These are phyloP conservation scores for Dipteronia dyeriana DNA, from an alignment of 345 rosid genomes.

Conservation along the genomic window DNA sequence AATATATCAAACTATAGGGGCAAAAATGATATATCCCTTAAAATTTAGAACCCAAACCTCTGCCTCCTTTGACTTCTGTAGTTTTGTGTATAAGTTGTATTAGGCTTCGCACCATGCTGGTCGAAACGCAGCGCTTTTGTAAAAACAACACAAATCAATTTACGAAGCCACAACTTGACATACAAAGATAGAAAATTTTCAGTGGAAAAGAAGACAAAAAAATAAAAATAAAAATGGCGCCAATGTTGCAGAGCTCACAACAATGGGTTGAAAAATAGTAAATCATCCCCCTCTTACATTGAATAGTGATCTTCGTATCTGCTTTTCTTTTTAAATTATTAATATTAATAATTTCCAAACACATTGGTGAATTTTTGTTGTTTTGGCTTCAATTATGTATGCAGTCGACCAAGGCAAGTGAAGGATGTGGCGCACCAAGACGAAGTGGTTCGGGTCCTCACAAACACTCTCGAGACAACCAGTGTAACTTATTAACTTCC, in stretches of 20 bases:
- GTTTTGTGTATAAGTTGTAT: too few species aligned
- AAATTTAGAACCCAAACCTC: too few species aligned
- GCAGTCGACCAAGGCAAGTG: slow-evolving; percentile 88
- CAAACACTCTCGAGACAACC: slow-evolving; percentile 86
- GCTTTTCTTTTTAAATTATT: background rate
- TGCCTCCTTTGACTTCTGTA: too few species aligned
- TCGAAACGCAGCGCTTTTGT: too few species aligned
- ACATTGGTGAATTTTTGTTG: background rate
- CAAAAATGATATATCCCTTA: too few species aligned
- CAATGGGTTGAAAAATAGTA: slow-evolving; percentile 99
- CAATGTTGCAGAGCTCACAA: slow-evolving; percentile 76
- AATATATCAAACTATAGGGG: too few species aligned
- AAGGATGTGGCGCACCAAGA: slow-evolving; percentile 96
- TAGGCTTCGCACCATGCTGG: too few species aligned
- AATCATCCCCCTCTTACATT: background rate
- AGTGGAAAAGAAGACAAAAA: background rate
- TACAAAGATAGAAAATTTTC: background rate
- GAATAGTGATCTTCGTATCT: background rate
- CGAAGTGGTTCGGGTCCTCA: slow-evolving; percentile 96
- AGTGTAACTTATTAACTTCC: slow-evolving; percentile 36
- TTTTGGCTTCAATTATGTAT: slow-evolving; percentile 10
- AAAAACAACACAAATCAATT: too few species aligned
- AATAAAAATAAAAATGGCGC: slow-evolving; percentile 60
- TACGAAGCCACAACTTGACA: background rate
- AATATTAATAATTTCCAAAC: slow-evolving; percentile 1